Percentiles rank a stretch among this genome's conserved stretches.
Conservation (phyloP, 306 rosid genomes). For the Alnus rubra region DNA sequence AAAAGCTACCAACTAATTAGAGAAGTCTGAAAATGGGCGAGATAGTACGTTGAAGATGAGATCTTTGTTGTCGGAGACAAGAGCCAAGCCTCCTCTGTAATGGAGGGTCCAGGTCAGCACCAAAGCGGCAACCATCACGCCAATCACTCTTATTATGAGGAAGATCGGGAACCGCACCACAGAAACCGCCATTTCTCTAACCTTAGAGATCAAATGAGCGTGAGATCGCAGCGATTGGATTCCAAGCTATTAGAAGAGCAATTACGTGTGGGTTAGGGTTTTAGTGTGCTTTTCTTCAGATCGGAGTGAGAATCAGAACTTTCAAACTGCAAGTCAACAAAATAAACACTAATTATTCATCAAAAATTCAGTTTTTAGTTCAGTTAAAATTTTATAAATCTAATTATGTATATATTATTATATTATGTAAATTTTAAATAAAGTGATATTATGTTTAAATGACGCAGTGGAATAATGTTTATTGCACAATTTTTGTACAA, state of each 20-base stretch:
- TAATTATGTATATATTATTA: too few relatives aligned
- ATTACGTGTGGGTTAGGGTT: not conserved
- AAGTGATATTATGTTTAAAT: too few relatives aligned
- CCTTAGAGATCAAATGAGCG: slow-evolving; percentile 3
- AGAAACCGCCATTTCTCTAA: slow-evolving; percentile 64
- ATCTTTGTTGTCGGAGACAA: slow-evolving; percentile 85
- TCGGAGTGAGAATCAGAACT: not conserved
- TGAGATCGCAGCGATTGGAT: not conserved
- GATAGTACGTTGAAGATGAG: slow-evolving; percentile 79
- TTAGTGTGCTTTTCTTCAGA: not conserved
- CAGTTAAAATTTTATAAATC: too few relatives aligned
- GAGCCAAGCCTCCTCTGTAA: slow-evolving; percentile 92
- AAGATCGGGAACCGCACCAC: slow-evolving; percentile 78
- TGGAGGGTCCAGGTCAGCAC: slow-evolving; percentile 71
- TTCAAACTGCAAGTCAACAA: not conserved
- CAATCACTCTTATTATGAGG: slow-evolving; percentile 54
- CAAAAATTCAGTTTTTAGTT: too few relatives aligned
- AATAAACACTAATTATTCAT: too few relatives aligned
- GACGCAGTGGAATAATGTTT: too few relatives aligned
- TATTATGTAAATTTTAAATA: too few relatives aligned
- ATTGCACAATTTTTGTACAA: too few relatives aligned
- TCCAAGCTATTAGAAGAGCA: not conserved
- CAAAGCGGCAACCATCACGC: slow-evolving; percentile 53
- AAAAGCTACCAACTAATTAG: not conserved
- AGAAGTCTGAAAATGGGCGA: not conserved